Percentiles rank a stretch among this genome's conserved stretches.
phyloP scores from a whole-genome alignment of 2,329 filamentous ascomycete species.

The Fusarium sp. region DNA sequence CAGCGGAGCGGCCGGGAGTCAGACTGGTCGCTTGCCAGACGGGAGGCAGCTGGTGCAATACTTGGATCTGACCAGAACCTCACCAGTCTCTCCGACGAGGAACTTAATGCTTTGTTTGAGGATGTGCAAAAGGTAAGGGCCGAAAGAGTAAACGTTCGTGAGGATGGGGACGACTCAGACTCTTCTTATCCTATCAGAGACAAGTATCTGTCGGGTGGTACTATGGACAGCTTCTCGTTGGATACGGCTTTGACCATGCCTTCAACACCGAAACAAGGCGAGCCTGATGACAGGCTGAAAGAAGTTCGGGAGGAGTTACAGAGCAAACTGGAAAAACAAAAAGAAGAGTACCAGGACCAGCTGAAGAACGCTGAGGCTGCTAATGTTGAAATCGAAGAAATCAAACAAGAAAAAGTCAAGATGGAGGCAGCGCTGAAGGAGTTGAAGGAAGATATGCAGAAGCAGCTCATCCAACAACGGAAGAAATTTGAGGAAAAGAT shows the following conservation, averaged over 20 bases:
- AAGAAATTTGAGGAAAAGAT: constrained; percentile 87
- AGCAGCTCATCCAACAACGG: constrained; percentile 84
- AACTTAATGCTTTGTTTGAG: constrained; percentile 92
- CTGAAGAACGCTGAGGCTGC: constrained; percentile 80
- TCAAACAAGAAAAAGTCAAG: constrained; percentile 82
- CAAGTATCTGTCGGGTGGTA: constrained; percentile 95
- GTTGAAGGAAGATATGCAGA: constrained; percentile 90
- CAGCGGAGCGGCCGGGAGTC: constrained; percentile 78
- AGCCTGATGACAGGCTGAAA: constrained; percentile 80
- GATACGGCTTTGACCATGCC: constrained; percentile 96
- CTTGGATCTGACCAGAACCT: constrained; percentile 93
- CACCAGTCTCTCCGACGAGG: constrained; percentile 89
- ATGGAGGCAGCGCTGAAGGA: constrained; percentile 86
- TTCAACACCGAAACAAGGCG: constrained; percentile 84
- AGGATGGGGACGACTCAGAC: constrained; percentile 89
- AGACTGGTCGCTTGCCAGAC: constrained; percentile 93
- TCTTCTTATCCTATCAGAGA: constrained; percentile 92
- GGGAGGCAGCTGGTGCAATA: constrained; percentile 92
- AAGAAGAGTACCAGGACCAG: constrained; percentile 83
- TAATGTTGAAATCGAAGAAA: constrained; percentile 83
- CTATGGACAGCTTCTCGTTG: constrained; percentile 94
- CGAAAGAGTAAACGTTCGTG: constrained; percentile 76
- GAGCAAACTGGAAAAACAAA: constrained; percentile 82
- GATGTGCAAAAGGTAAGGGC: constrained; percentile 91
- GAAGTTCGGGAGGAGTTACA: constrained; percentile 87